Evolutionary conservation across 1,284 basidiomycete genomes (phyloP).

Genomic region (Rugosomyces carneus): DNA sequence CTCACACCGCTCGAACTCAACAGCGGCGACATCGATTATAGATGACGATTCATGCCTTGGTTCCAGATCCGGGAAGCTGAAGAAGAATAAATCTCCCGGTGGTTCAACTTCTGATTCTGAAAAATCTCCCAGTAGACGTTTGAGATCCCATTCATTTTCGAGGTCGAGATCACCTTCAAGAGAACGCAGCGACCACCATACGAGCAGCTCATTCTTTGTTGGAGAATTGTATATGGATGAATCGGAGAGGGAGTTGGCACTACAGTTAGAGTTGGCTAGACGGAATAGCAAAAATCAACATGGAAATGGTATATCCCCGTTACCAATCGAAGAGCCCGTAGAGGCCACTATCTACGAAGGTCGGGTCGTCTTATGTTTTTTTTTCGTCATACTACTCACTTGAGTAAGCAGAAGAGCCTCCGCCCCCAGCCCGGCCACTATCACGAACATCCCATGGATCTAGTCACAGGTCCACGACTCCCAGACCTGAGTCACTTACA

Average conservation of each 20-base stretch:
- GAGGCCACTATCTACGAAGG: slow-evolving; percentile 75
- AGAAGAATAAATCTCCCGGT: slow-evolving; percentile 50
- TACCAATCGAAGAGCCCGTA: slow-evolving; percentile 39
- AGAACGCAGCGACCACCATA: slow-evolving; percentile 37
- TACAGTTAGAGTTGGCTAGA: slow-evolving; percentile 71
- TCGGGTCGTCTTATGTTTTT: slow-evolving; percentile 20
- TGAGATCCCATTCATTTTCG: slow-evolving; percentile 28
- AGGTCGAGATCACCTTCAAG: slow-evolving; percentile 38
- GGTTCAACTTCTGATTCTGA: slow-evolving; percentile 44
- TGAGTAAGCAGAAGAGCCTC: slow-evolving; percentile 48
- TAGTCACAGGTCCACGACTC: slow-evolving; percentile 34
- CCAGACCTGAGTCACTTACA: slow-evolving; percentile 30
- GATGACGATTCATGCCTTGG: slow-evolving; percentile 53
- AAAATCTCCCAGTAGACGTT: slow-evolving; percentile 27
- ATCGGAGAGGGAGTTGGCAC: slow-evolving; percentile 69
- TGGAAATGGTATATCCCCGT: slow-evolving; percentile 33
- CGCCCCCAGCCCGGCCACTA: slow-evolving; percentile 43
- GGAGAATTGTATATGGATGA: slow-evolving; percentile 39
- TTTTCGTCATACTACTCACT: slow-evolving; percentile 5
- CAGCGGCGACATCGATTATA: slow-evolving; percentile 50
- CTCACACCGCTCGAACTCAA: slow-evolving; percentile 65
- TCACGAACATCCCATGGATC: slow-evolving; percentile 46
- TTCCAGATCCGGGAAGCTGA: slow-evolving; percentile 52
- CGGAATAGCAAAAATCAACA: slow-evolving; percentile 76
- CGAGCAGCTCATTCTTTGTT: slow-evolving; percentile 32